Conservation (phyloP, 1,284 basidiomycete species). For the Cutaneotrichosporon cavernicola region DNA sequence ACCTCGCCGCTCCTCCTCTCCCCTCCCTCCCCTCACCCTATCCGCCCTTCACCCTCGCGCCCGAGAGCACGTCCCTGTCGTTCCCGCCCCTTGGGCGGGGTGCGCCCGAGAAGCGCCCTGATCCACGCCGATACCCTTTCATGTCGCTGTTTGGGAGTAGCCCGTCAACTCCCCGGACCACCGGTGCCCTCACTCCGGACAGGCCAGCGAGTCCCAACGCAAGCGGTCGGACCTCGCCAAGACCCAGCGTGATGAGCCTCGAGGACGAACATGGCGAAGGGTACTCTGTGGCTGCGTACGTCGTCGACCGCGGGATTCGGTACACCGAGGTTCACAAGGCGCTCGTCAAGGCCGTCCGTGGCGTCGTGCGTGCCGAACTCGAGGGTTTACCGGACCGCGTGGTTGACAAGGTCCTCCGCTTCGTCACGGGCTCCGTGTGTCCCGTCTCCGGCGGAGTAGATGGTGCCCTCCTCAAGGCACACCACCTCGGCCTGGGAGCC, state of each 20-base stretch:
- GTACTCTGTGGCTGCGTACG: constrained; percentile 47
- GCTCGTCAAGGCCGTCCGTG: constrained; percentile 62
- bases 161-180: constrained; percentile 5
- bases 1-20: constrained; percentile 17
- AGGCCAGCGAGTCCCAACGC: constrained; percentile 51
- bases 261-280: constrained; percentile 36
- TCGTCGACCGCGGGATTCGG: constrained; percentile 44
- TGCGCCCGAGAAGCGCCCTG: constrained; percentile 27
- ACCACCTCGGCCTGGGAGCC: constrained; percentile 23
- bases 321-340: constrained; percentile 60
- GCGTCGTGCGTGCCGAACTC: constrained; percentile 61
- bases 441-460: constrained; percentile 23
- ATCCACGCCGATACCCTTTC: constrained; percentile 45
- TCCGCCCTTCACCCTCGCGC: constrained; percentile 60
- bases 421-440: constrained; percentile 38
- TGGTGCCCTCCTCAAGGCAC: constrained; percentile 34
- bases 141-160: constrained; percentile 46
- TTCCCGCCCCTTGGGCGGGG: constrained; percentile 60
- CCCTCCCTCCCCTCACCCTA: constrained; percentile 49
- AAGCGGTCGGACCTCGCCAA: constrained; percentile 29
- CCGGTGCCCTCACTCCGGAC: constrained; percentile 17
- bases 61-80: constrained; percentile 61
- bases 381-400: constrained; percentile 62
- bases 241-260: constrained; percentile 38
- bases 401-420: constrained; percentile 60